Evolutionary conservation across 2,329 filamentous ascomycete species (phyloP).

Genomic region (Hawksworthiomyces lignivorus): DNA sequence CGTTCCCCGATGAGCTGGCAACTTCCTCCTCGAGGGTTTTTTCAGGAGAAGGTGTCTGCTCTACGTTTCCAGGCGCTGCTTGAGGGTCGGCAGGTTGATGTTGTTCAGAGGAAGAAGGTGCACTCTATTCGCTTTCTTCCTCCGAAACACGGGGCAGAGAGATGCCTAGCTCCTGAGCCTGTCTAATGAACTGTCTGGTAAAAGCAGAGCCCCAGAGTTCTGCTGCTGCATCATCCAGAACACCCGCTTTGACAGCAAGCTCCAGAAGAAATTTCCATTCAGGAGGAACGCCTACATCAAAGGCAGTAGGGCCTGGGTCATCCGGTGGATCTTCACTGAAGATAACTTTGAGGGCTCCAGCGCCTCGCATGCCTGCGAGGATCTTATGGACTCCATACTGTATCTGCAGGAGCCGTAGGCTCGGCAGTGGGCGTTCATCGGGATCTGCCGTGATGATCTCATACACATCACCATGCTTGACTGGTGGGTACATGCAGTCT

Average conservation of each 20-base stretch:
- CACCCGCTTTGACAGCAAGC: constrained; percentile 1
- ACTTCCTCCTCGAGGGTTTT: no score
- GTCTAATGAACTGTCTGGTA: no score
- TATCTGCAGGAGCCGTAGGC: not conserved
- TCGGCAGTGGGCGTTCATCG: not conserved
- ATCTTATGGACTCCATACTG: constrained; percentile 8
- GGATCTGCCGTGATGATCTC: constrained; percentile 1
- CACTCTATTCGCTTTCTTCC: no score
- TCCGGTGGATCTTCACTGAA: constrained; percentile 3
- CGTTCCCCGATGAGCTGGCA: no score
- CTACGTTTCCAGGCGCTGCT: no score
- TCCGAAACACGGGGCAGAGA: no score
- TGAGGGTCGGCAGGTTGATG: no score
- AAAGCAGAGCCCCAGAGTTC: not conserved
- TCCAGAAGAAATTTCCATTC: constrained; percentile 3
- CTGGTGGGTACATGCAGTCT: not conserved
- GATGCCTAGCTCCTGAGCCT: no score
- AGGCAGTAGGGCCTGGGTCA: not conserved
- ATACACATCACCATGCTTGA: constrained; percentile 8
- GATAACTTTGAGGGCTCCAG: not conserved
- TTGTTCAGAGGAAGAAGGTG: no score
- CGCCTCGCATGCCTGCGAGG: constrained; percentile 2
- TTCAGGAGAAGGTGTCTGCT: no score
- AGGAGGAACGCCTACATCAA: not conserved
- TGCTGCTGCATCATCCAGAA: not conserved